Percentiles rank a stretch among this genome's conserved stretches.
Conservation (phyloP, 1,284 basidiomycete genomes). For the Salmacisia buchloeana region DNA sequence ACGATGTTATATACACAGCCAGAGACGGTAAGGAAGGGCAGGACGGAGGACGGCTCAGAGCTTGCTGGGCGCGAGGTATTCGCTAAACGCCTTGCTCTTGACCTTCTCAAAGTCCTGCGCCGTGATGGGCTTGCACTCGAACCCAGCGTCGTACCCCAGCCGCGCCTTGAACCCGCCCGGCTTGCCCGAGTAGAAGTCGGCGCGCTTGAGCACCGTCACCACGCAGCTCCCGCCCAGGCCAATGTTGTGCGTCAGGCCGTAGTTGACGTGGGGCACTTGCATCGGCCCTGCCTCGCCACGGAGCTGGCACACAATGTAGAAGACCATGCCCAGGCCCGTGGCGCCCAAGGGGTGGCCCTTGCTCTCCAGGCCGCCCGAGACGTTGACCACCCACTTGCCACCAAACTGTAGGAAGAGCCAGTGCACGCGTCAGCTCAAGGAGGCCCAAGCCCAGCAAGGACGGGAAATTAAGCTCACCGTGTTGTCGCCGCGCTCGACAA, state of each 20-base stretch:
- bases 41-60: background rate
- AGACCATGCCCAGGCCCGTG: constrained; percentile 79
- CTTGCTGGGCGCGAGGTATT: constrained; percentile 5
- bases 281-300: constrained; percentile 44
- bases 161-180: constrained; percentile 30
- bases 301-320: constrained; percentile 68
- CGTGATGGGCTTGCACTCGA: constrained; percentile 32
- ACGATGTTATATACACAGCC: no score
- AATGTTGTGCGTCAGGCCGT: constrained; percentile 74
- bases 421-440: background rate
- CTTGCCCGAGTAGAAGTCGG: constrained; percentile 36
- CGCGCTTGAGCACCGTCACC: constrained; percentile 31
- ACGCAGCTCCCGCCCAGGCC: constrained; percentile 61
- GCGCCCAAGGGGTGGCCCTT: constrained; percentile 76
- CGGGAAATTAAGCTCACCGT: constrained; percentile 50
- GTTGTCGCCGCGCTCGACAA: constrained; percentile 72
- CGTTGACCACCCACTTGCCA: constrained; percentile 80
- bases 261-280: constrained; percentile 70
- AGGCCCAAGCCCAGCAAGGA: background rate
- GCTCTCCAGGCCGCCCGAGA: constrained; percentile 74
- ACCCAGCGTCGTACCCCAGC: constrained; percentile 40
- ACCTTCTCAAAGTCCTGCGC: constrained; percentile 8
- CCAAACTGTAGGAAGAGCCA: background rate
- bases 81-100: constrained; percentile 8
- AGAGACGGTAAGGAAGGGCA: no score